Evolutionary conservation across 1,139 yeast genomes (phyloP).

Genomic region (Yamadazyma sp.): DNA sequence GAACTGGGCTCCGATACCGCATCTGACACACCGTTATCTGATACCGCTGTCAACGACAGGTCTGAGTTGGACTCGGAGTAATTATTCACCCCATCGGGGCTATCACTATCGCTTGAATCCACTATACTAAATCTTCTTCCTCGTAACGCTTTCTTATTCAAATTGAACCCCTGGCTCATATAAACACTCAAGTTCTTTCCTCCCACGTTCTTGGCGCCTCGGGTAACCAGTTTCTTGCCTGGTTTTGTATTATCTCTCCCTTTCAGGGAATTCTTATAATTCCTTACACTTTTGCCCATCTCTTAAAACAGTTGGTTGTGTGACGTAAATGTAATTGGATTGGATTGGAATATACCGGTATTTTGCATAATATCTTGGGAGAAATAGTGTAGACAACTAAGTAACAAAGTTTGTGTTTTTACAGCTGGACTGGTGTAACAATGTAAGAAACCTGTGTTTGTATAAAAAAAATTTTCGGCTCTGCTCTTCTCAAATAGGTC

Average conservation of each 20-base stretch:
- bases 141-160: conserved; percentile 7
- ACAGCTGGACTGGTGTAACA: background rate
- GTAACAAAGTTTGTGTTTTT: background rate
- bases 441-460: background rate
- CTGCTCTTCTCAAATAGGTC: conserved; percentile 7
- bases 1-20: no score
- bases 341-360: background rate
- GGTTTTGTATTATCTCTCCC: background rate
- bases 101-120: conserved; percentile 23
- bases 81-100: conserved; percentile 8
- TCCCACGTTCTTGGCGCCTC: conserved; percentile 16
- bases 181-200: conserved; percentile 37
- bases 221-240: conserved; percentile 4
- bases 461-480: conserved; percentile 3
- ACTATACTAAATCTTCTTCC: conserved; percentile 45
- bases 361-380: conserved; percentile 5
- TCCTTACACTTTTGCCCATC: conserved; percentile 5
- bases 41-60: conserved; percentile 43
- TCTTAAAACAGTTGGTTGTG: conserved; percentile 4
- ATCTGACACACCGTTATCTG: conserved; percentile 30
- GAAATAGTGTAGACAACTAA: no score
- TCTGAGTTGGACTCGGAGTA: conserved; percentile 24
- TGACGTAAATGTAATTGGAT: conserved; percentile 1
- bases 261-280: conserved; percentile 3
- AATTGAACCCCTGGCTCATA: conserved; percentile 17